Base-by-base conservation (phyloP, 257 asterid genomes). In the Euphrasia confusa region DNA sequence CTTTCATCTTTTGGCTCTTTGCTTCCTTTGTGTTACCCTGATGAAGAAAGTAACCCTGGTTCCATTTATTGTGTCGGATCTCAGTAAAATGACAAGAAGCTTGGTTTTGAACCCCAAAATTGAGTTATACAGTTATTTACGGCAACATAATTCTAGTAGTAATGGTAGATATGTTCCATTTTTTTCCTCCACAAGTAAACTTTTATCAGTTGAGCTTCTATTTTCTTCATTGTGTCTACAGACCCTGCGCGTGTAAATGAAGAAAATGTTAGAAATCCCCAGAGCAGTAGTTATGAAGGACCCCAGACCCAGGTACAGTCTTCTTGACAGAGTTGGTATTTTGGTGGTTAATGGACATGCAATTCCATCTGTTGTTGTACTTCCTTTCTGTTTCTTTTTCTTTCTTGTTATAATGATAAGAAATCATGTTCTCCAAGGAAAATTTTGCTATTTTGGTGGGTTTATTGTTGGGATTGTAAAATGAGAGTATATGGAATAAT, bases 301-400 rank as follows among this genome's bases (percentile, higher is more conserved):
- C 62, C 48, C 33, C 62, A 30, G 18, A n/a, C 27, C 62, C 62
- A 30, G 62, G 62, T 58, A 55, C 18, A 58, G 12, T 13, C 45
- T 58, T 58, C 15, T 15, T 58, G 27, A 58, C 47, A 32, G 44
- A 30, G 21, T 14, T 58, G 21, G 26, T 58, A 9, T 30, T 30
- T 30, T 30, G 45, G 47, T 58, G 13, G 45, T 58, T 58, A 30
- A 30, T 58, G 47, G 28, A 53, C n/a, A 11, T 53, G 13, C 24
- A 13, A 53, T 12, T 53, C 27, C 5, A 53, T 17, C 21, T 28
- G 11, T 13, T 32, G 62, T 58, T 32, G 18, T 30, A 28, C 11
- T 32, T 30, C 12, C 61, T 30, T 13, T 58, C 47, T 21, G 9
- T 53, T 27, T 24, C 15, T 5, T 27, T 12, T 7, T 24, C 6